A percentile compares a stretch with the other conserved stretches of the same genome.
These are phyloP conservation scores for Azolla pinnata DNA, from an alignment of 75 land plant genomes.

Conservation along the genomic window DNA sequence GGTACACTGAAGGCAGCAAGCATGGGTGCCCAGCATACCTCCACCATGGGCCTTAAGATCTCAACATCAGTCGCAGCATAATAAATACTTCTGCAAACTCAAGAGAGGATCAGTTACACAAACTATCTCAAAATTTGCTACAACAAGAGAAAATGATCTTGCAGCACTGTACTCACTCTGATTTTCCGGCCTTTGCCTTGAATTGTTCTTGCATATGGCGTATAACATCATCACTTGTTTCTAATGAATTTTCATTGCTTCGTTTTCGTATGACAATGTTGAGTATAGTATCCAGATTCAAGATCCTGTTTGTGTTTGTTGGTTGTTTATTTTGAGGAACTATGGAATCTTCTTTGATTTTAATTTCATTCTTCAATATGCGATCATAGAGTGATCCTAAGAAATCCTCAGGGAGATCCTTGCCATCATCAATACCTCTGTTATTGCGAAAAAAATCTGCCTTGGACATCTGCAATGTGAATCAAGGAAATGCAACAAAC, in stretches of 20 bases:
- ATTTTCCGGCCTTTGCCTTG: constrained; percentile 93
- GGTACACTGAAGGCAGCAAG: constrained; percentile 99
- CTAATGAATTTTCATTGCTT: constrained; percentile 54
- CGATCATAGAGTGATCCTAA: constrained; percentile 83
- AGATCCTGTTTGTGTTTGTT: constrained; percentile 57
- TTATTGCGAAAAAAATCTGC: constrained; percentile 95
- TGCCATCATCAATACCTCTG: constrained; percentile 96
- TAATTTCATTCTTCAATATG: constrained; percentile 87
- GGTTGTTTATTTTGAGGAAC: constrained; percentile 56
- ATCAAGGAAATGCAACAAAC: no score
- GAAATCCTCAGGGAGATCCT: constrained; percentile 93
- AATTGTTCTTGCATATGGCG: constrained; percentile 98
- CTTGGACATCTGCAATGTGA: constrained; percentile 72
- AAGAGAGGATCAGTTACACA: no score
- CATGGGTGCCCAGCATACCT: constrained; percentile 99
- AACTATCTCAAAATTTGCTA: no score
- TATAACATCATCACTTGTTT: constrained; percentile 94
- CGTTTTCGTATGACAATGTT: constrained; percentile 93
- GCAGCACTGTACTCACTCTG: constrained; percentile 78
- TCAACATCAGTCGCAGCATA: constrained; percentile 94
- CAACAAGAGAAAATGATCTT: no score
- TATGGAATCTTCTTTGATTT: constrained; percentile 87
- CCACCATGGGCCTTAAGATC: constrained; percentile 89
- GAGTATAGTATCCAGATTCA: constrained; percentile 77
- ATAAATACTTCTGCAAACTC: constrained; percentile 63